Evolutionary conservation across 1,139 yeast genomes (phyloP), one percentile per base, ranked within the genome.

Genomic region (Lodderomyces parapsilosis): DNA sequence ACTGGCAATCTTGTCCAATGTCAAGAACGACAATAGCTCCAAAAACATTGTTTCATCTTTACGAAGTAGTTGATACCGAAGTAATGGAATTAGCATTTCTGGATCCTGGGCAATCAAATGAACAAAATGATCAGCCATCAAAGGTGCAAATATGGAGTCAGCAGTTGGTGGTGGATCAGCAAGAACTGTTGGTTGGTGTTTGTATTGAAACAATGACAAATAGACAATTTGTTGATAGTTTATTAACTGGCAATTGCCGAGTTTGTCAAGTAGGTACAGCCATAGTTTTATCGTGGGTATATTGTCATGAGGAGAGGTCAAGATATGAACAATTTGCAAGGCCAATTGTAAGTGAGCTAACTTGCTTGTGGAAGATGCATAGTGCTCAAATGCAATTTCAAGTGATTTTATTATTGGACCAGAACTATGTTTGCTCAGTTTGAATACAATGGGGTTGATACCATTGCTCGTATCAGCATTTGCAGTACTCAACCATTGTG

Each of bases 401-500:
- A 67, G 52, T 11, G 25, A 42, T 43, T 6, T 40, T 22, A n/a
- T 60, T 35, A 40, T 57, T 40, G 65, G 65, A 0, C 50, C 10
- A 9, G 48, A 43, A 24, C 41, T 39, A 18, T 33, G 40, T 3
- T 8, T 19, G 3, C 38, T 30, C 48, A 45, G 49, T n/a, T 35
- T 23, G 18, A 50, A 50, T 8, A 6, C 11, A 8, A 36, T 25
- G 14, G 23, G 22, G n/a, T n/a, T n/a, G n/a, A n/a, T n/a, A n/a
- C n/a, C n/a, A n/a, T n/a, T n/a, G n/a, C n/a, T n/a, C n/a, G 39
- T 19, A 30, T 49, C 51, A 1, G 45, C 27, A 15, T 65, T 64
- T 33, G 61, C 60, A 42, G 66, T 65, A 41, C 63, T 68, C 23
- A 68, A 52, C 51, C 58, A 58, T 28, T 66, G 65, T 0, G 67